Percentiles rank a stretch among this genome's conserved stretches.
Conservation (phyloP, 129 eudicot genomes). For the Centaurea solstitialis region DNA sequence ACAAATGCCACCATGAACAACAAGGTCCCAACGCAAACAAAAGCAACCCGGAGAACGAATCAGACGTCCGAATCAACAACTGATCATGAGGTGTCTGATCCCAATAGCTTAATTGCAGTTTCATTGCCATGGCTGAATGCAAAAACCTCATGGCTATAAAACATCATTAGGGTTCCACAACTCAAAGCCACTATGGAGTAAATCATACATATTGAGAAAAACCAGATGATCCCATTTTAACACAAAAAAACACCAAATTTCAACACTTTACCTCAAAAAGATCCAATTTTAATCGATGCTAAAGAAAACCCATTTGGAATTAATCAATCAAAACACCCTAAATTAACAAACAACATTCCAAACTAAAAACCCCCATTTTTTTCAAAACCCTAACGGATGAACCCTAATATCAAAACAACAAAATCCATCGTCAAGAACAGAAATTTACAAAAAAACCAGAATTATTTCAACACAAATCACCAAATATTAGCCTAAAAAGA, state of each 20-base stretch:
- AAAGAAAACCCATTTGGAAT: constrained; percentile 28
- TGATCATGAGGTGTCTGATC: constrained; percentile 95
- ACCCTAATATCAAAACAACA: constrained; percentile 17
- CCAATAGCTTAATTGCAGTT: constrained; percentile 65
- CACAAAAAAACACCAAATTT: constrained; percentile 19
- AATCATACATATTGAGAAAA: constrained; percentile 70
- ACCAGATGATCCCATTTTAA: constrained; percentile 70
- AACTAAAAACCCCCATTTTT: background rate
- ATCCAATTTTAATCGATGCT: constrained; percentile 20
- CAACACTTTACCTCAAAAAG: constrained; percentile 11
- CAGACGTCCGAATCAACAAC: constrained; percentile 72
- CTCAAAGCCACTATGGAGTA: constrained; percentile 71
- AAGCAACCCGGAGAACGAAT: constrained; percentile 94
- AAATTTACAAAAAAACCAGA: constrained; percentile 13
- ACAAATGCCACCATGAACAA: constrained; percentile 96
- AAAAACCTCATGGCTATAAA: constrained; percentile 71
- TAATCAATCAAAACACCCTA: background rate
- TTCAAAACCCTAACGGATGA: constrained; percentile 16
- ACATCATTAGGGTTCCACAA: constrained; percentile 85
- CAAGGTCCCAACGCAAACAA: constrained; percentile 75
- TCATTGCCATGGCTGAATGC: constrained; percentile 85
- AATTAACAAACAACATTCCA: constrained; percentile 12
- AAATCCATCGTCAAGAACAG: constrained; percentile 17
- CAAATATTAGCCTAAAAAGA: constrained; percentile 11
- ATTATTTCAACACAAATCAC: background rate